A percentile compares a stretch with the other conserved stretches of the same genome.
Conservation (phyloP, 2,329 filamentous ascomycete genomes). For the Colletotrichum ledebouriae region DNA sequence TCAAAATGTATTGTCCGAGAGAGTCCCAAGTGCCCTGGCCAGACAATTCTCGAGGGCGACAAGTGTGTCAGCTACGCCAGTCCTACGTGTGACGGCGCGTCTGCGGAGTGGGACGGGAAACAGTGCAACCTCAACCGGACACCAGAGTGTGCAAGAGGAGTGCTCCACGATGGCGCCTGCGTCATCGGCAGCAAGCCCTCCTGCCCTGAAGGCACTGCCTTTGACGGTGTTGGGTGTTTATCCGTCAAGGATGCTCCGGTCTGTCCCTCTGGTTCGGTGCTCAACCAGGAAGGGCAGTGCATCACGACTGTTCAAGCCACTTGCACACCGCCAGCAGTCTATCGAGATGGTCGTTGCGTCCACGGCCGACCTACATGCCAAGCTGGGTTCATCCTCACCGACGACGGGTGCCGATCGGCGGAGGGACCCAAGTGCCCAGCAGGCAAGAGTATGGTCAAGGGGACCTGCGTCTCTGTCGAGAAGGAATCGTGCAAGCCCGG, state of each 20-base stretch:
- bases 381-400: constrained; percentile 11
- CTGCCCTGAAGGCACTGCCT: constrained; percentile 14
- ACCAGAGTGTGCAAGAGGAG: constrained; percentile 12
- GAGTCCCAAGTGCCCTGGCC: constrained; percentile 5
- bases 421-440: background rate
- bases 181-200: constrained; percentile 10
- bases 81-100: constrained; percentile 13
- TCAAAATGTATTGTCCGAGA: constrained; percentile 15
- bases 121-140: constrained; percentile 20
- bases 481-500: constrained; percentile 18
- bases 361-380: constrained; percentile 8
- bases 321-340: constrained; percentile 10
- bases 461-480: constrained; percentile 9
- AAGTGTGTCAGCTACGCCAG: constrained; percentile 15
- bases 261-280: constrained; percentile 8
- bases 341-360: constrained; percentile 6
- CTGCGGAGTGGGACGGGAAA: constrained; percentile 10
- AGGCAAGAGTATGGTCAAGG: constrained; percentile 7
- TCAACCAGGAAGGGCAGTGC: constrained; percentile 16
- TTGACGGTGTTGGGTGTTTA: constrained; percentile 10
- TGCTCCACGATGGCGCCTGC: constrained; percentile 3
- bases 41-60: constrained; percentile 15
- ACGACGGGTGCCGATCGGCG: constrained; percentile 13
- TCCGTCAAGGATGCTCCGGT: background rate
- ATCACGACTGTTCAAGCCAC: constrained; percentile 12